A percentile compares a stretch with the other conserved stretches of the same genome.
These are phyloP conservation scores for Phaffomyces opuntiae DNA, from an alignment of 805 yeast species.

Conservation along the genomic window DNA sequence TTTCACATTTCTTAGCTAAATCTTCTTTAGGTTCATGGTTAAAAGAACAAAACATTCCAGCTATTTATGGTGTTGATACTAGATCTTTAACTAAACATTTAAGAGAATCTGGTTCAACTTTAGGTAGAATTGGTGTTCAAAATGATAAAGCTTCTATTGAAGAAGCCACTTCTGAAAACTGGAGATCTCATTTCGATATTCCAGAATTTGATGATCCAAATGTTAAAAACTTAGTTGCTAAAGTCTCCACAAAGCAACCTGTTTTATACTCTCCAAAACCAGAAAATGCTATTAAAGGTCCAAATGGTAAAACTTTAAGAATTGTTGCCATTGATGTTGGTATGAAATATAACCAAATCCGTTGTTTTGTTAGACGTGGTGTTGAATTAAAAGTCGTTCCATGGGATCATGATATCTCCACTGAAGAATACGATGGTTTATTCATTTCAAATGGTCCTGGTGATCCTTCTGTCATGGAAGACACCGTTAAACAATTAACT, in stretches of 20 bases:
- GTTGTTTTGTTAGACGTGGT: slow-evolving; percentile 94
- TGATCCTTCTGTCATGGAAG: slow-evolving; percentile 85
- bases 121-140: slow-evolving; percentile 79
- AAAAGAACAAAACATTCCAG: slow-evolving; percentile 86
- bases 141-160: slow-evolving; percentile 28
- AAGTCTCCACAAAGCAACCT: slow-evolving; percentile 77
- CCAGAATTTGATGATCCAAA: slow-evolving; percentile 96
- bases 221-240: slow-evolving; percentile 82
- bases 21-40: slow-evolving; percentile 94
- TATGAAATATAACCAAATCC: slow-evolving; percentile 94
- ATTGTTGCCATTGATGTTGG: slow-evolving; percentile 94
- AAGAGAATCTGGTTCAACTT: slow-evolving; percentile 86
- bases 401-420: slow-evolving; percentile 81
- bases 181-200: slow-evolving; percentile 59
- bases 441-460: slow-evolving; percentile 99
- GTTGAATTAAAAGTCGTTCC: slow-evolving; percentile 95
- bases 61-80: slow-evolving; percentile 96
- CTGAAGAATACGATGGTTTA: slow-evolving; percentile 86
- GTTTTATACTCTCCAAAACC: slow-evolving; percentile 66
- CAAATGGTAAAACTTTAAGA: slow-evolving; percentile 71
- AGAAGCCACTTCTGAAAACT: slow-evolving; percentile 33
- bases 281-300: slow-evolving; percentile 45
- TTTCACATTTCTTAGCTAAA: slow-evolving; percentile 87
- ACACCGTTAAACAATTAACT: slow-evolving; percentile 54
- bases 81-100: slow-evolving; percentile 89